Percentiles rank a stretch among this genome's conserved stretches.
These are phyloP conservation scores for Ophiostoma ips DNA, from an alignment of 2,329 filamentous ascomycete genomes.

Conservation along the genomic window DNA sequence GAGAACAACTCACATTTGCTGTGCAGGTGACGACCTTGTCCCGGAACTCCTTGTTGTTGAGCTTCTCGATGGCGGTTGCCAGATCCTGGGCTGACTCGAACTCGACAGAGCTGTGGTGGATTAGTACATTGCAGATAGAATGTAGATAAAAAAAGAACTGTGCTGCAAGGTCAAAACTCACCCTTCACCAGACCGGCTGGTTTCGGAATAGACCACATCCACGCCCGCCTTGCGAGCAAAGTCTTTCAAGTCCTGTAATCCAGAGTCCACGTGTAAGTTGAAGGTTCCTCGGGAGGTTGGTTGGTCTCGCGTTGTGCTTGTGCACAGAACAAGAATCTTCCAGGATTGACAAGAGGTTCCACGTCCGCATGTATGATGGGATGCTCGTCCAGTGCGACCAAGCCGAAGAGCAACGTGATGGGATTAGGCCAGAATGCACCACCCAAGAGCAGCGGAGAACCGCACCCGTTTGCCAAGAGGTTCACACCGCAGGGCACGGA, in stretches of 20 bases:
- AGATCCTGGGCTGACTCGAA: slow-evolving; percentile 89
- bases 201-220: slow-evolving; percentile 97
- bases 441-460: not conserved
- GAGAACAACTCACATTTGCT: slow-evolving; percentile 55
- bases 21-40: slow-evolving; percentile 72
- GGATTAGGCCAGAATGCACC: too few relatives aligned
- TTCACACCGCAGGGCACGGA: too few relatives aligned
- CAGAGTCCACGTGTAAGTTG: slow-evolving; percentile 63
- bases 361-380: not conserved
- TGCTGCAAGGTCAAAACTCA: too few relatives aligned
- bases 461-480: not conserved
- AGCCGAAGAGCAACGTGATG: not conserved
- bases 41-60: slow-evolving; percentile 88
- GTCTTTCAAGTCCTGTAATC: slow-evolving; percentile 95
- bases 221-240: slow-evolving; percentile 94
- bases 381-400: not conserved
- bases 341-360: too few relatives aligned
- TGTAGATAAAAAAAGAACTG: not conserved
- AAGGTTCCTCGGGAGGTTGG: not conserved
- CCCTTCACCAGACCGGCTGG: slow-evolving; percentile 78
- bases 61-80: slow-evolving; percentile 83
- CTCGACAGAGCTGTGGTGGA: slow-evolving; percentile 73
- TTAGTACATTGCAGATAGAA: too few relatives aligned
- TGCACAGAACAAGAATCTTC: not conserved
- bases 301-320: slow-evolving; percentile 1